Evolutionary conservation across 345 rosid genomes (phyloP), one percentile per base, ranked within the genome.

Genomic region (Boechera stricta): DNA sequence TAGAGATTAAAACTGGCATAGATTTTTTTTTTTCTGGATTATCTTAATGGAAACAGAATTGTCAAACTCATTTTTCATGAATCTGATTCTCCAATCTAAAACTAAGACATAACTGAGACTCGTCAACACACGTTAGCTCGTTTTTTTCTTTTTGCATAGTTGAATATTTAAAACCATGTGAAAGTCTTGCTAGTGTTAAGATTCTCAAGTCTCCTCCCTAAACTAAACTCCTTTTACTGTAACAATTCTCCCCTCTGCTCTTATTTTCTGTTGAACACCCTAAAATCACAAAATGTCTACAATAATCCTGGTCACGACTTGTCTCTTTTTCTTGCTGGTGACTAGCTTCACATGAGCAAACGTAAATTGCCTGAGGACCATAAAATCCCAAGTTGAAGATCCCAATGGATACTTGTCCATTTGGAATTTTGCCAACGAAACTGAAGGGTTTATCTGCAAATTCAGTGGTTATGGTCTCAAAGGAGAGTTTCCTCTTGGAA

Each of bases 401-500:
- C 91, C 93, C 44, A 21, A 49, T 5, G 32, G 7, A n/a, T 73
- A 81, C 80, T 84, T 93, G 67, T 26, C 70, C 31, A 59, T 84
- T 1, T 93, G 98, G 97, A 49, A 75, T 49, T 93, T 91, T 80
- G 18, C 68, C 42, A 89, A 89, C 82, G 0, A 6, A 0, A 82
- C 92, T 6, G 76, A 63, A 71, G 95, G 92, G 15, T 88, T 11
- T 64, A 87, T 89, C 57, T 93, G 95, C 83, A 82, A 28, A 35
- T 91, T 91, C 77, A 36, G 33, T 7, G 98, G 85, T 73, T 83
- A 71, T 90, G 95, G 87, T 29, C 91, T 89, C 65, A 72, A 57
- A 48, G 97, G 98, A 28, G 16, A 0, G 68, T 93, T 93, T 67
- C 98, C 98, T 79, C 39, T 0, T n/a, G 93, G 87, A 11, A 45